These are phyloP conservation scores for Trichoderma hamatum DNA, from an alignment of 2,329 filamentous ascomycete genomes.

Conservation along the genomic window DNA sequence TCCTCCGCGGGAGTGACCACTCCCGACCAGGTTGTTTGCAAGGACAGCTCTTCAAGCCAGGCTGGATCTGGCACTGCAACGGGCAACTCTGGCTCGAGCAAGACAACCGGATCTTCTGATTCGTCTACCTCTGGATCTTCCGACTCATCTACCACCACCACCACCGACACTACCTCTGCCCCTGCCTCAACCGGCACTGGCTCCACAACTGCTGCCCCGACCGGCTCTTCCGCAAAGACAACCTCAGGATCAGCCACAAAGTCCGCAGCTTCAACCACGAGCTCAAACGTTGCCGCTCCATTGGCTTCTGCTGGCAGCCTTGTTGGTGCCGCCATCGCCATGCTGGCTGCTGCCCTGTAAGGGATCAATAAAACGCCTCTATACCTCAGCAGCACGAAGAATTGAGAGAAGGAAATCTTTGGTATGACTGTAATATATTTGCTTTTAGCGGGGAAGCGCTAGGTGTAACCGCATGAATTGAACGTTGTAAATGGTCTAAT, in stretches of 20 bases:
- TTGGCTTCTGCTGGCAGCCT: constrained; percentile 29
- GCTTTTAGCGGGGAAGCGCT: neutral
- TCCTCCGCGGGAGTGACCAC: constrained; percentile 40
- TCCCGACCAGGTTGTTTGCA: constrained; percentile 45
- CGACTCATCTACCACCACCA: neutral
- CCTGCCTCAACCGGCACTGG: neutral
- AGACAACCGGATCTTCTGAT: neutral
- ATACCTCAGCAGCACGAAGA: neutral
- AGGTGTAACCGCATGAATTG: constrained; percentile 1
- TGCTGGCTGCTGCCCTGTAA: constrained; percentile 38
- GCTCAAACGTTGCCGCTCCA: constrained; percentile 22
- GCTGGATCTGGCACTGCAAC: constrained; percentile 22
- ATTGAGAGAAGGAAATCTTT: neutral
- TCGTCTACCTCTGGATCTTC: constrained; percentile 25
- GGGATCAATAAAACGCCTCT: neutral
- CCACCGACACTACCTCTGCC: neutral
- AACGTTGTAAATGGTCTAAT: neutral
- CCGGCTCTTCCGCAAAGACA: neutral
- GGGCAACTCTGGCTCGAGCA: constrained; percentile 18
- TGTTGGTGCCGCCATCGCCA: constrained; percentile 36
- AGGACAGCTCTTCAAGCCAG: constrained; percentile 26
- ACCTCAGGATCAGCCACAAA: neutral
- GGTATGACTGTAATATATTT: neutral
- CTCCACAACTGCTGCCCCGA: constrained; percentile 25
- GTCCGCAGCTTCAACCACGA: constrained; percentile 1